Percentiles rank a stretch among this genome's conserved stretches.
Conservation (phyloP, 495 filamentous ascomycete species). For the Bathelium albidoporum region DNA sequence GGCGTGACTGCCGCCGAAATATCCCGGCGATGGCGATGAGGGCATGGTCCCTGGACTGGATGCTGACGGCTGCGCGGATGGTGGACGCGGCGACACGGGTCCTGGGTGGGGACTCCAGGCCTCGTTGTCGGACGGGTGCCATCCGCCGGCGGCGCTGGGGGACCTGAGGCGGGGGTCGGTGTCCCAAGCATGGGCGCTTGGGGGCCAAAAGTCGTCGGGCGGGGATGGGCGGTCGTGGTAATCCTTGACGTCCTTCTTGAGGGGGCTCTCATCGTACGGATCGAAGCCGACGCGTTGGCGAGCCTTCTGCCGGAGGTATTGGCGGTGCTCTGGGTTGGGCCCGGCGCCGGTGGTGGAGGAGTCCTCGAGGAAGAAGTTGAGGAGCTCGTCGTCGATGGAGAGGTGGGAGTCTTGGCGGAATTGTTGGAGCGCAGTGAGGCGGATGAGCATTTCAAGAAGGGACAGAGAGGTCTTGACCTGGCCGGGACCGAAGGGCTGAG, state of each 20-base stretch:
- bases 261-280: conserved; percentile 63
- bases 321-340: conserved; percentile 58
- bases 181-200: background rate
- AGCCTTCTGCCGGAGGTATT: conserved; percentile 60
- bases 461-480: conserved; percentile 74
- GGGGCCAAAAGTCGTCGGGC: background rate
- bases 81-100: background rate
- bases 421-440: conserved; percentile 88
- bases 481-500: background rate
- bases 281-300: conserved; percentile 79
- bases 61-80: background rate
- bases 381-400: conserved; percentile 84
- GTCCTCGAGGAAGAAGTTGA: conserved; percentile 90
- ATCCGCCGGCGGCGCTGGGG: too few relatives aligned
- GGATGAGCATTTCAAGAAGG: conserved; percentile 86
- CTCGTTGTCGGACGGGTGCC: background rate
- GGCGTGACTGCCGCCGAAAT: background rate
- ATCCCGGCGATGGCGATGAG: conserved; percentile 4
- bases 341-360: conserved; percentile 63
- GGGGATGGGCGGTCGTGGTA: conserved; percentile 39
- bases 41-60: background rate
- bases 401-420: conserved; percentile 91
- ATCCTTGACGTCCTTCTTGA: conserved; percentile 54
- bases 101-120: background rate
- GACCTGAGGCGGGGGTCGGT: background rate